These are phyloP conservation scores for Thraustotheca clavata DNA, from an alignment of 352 stramenopile species.

Conservation along the genomic window DNA sequence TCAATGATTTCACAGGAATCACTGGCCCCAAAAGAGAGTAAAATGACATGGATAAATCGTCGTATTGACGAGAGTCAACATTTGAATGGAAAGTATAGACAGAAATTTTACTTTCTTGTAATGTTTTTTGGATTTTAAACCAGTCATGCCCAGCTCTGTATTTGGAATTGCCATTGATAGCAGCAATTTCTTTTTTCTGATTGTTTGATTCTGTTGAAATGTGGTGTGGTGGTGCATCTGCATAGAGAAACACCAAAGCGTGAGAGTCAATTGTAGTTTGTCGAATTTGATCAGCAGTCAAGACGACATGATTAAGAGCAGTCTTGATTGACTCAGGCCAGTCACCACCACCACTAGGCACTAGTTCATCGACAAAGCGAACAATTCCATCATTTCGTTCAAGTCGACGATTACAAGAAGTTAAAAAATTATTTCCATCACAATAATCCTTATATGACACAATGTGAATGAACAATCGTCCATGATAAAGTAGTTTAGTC, in stretches of 20 bases:
- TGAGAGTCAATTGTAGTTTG: neutral
- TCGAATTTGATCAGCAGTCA: neutral
- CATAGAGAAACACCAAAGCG: constrained; percentile 11
- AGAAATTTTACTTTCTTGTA: neutral
- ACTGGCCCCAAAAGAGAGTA: constrained; percentile 7
- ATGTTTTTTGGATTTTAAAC: neutral
- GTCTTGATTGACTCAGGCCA: constrained; percentile 16
- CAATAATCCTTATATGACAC: constrained; percentile 20
- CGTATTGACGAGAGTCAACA: neutral
- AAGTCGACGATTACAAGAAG: neutral
- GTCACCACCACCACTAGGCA: neutral
- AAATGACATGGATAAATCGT: constrained; percentile 3
- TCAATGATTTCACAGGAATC: neutral
- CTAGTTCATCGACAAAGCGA: neutral
- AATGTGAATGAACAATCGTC: neutral
- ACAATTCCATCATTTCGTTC: neutral
- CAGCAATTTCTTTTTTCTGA: neutral
- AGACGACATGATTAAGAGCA: constrained; percentile 5
- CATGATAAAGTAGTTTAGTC: neutral
- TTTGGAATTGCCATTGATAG: neutral
- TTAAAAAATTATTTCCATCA: constrained; percentile 5
- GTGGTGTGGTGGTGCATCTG: constrained; percentile 16
- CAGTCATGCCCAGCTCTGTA: constrained; percentile 10
- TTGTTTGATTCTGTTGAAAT: neutral
- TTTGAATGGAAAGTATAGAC: constrained; percentile 12